These are phyloP conservation scores for Annona squamosa DNA, from an alignment of 164 flowering plant genomes.

Conservation along the genomic window DNA sequence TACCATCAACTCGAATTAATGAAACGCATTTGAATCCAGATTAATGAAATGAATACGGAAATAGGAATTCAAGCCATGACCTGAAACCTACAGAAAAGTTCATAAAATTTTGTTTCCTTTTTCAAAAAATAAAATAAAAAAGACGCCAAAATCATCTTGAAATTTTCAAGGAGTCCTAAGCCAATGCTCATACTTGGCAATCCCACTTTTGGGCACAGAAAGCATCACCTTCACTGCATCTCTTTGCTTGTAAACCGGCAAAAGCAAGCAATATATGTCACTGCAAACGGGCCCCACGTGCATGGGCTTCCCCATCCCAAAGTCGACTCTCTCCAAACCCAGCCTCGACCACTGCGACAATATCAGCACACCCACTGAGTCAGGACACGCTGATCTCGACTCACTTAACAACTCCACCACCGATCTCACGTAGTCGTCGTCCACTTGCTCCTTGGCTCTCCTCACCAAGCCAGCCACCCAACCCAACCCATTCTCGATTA, in stretches of 20 bases:
- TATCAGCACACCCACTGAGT: conserved; percentile 57
- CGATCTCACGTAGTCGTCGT: conserved; percentile 36
- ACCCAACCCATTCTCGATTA: conserved; percentile 39
- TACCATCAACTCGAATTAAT: background rate
- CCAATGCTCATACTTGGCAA: conserved; percentile 32
- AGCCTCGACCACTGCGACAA: conserved; percentile 72
- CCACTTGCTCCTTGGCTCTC: conserved; percentile 47
- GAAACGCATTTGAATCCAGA: background rate
- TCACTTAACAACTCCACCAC: conserved; percentile 38
- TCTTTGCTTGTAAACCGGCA: conserved; percentile 38
- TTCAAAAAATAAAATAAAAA: background rate
- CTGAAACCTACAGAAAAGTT: background rate
- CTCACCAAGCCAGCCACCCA: conserved; percentile 35
- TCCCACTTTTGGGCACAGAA: conserved; percentile 48
- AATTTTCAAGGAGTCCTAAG: conserved; percentile 15
- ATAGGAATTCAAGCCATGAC: background rate
- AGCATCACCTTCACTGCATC: conserved; percentile 59
- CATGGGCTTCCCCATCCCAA: conserved; percentile 61
- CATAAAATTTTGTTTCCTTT: background rate
- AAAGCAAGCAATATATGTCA: conserved; percentile 51
- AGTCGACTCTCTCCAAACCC: conserved; percentile 64
- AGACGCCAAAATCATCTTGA: background rate
- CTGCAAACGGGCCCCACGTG: conserved; percentile 46
- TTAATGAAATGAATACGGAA: no score
- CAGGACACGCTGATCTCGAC: conserved; percentile 36